phyloP scores from a whole-genome alignment of 768 basidiomycete species.

The Coprinellus micaceus region DNA sequence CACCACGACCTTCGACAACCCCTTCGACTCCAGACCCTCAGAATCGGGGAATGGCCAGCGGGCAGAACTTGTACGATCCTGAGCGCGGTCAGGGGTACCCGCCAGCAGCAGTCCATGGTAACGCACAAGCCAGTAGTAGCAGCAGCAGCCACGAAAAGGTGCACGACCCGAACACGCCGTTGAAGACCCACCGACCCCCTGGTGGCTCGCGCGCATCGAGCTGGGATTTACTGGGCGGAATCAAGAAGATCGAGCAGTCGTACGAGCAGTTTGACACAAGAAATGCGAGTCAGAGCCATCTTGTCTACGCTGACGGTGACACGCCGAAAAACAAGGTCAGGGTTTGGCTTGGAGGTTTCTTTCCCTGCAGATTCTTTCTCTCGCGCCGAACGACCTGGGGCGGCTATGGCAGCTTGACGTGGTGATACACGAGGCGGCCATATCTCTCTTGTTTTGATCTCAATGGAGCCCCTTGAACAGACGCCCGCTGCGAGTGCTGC shows the following conservation, averaged over 20 bases:
- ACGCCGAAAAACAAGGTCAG: slow-evolving; percentile 52
- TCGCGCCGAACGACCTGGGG: too few species aligned
- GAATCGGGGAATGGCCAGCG: too few species aligned
- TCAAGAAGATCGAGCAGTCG: slow-evolving; percentile 48
- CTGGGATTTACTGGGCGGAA: slow-evolving; percentile 50
- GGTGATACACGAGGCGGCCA: background rate
- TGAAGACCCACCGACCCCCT: background rate
- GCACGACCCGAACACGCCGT: background rate
- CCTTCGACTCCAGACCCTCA: background rate
- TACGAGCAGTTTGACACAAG: slow-evolving; percentile 59
- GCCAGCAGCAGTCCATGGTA: background rate
- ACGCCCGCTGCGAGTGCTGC: too few species aligned
- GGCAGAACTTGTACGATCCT: slow-evolving; percentile 12
- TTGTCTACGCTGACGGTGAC: slow-evolving; percentile 61
- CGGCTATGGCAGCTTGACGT: background rate
- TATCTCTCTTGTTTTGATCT: background rate
- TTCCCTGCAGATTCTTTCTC: background rate
- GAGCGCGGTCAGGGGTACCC: slow-evolving; percentile 19
- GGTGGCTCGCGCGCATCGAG: slow-evolving; percentile 29
- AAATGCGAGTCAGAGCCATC: slow-evolving; percentile 47
- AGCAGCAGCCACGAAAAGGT: slow-evolving; percentile 1
- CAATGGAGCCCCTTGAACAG: too few species aligned
- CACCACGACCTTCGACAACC: background rate
- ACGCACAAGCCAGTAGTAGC: background rate
- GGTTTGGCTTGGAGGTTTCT: background rate